These are phyloP conservation scores for Solanum ossicruentum DNA, from an alignment of 257 asterid species.

Conservation along the genomic window DNA sequence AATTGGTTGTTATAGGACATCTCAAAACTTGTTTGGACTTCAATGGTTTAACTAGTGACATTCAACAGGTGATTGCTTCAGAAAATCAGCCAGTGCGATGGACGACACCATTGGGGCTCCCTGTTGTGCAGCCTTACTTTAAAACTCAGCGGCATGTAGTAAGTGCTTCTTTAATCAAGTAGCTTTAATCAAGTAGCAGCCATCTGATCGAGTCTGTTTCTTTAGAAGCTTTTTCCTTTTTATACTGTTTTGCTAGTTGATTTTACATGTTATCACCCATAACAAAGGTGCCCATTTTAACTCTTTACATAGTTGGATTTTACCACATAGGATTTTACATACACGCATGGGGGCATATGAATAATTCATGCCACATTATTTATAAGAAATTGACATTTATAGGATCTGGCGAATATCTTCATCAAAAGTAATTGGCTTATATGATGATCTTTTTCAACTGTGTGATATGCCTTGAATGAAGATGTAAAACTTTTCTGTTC, in stretches of 20 bases:
- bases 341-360: not conserved
- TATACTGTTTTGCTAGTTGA: not conserved
- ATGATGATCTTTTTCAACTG: not conserved
- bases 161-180: slow-evolving; percentile 17
- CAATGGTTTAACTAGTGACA: not conserved
- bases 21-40: not conserved
- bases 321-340: not conserved
- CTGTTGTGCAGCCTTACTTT: slow-evolving; percentile 91
- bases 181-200: not conserved
- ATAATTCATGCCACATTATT: not conserved
- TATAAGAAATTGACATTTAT: not conserved
- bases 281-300: not conserved
- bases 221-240: not conserved
- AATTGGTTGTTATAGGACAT: not conserved
- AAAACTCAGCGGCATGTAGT: slow-evolving; percentile 69
- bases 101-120: slow-evolving; percentile 98
- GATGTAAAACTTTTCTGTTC: not conserved
- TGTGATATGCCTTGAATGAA: not conserved
- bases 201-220: not conserved
- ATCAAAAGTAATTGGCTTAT: not conserved
- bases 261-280: not conserved
- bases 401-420: no score
- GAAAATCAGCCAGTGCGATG: slow-evolving; percentile 80
- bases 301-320: not conserved
- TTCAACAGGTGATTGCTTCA: slow-evolving; percentile 68